Evolutionary conservation across 164 flowering plant genomes (phyloP).

Genomic region (Cinnamomum chago): DNA sequence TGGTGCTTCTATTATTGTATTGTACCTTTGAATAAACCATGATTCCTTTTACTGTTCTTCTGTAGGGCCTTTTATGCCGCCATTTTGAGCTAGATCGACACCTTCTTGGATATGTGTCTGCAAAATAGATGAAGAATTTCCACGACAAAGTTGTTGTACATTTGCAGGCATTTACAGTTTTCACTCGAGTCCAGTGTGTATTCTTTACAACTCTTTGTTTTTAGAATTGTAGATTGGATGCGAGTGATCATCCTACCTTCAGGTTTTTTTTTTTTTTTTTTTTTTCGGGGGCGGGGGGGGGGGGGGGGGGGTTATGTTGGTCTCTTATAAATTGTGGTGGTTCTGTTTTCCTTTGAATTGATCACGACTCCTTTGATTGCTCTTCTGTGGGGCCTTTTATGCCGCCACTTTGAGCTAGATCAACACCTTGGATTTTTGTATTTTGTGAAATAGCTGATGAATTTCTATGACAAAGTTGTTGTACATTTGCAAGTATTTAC

Average conservation of each 20-base stretch:
- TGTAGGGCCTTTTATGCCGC: slow-evolving; percentile 64
- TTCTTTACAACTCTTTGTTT: background rate
- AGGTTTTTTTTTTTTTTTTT: background rate
- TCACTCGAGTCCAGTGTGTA: background rate
- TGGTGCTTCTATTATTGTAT: background rate
- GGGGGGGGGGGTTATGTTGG: background rate
- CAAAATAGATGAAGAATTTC: slow-evolving; percentile 34
- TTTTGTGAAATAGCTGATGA: slow-evolving; percentile 43
- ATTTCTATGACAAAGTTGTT: background rate
- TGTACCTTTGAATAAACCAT: background rate
- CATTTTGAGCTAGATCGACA: slow-evolving; percentile 84
- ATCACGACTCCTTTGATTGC: background rate
- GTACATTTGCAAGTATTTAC: background rate
- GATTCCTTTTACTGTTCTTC: background rate
- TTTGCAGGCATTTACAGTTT: background rate
- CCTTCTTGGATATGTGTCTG: slow-evolving; percentile 61
- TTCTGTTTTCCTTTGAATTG: background rate
- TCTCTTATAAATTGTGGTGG: background rate
- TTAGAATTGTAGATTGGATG: background rate
- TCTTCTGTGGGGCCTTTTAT: slow-evolving; percentile 57
- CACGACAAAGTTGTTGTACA: background rate
- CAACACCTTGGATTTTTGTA: slow-evolving; percentile 58
- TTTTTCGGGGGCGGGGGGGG: background rate
- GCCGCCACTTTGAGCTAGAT: slow-evolving; percentile 81
- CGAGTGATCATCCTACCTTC: background rate